Evolutionary conservation across 2,329 filamentous ascomycete genomes (phyloP), one percentile per base, ranked within the genome.

Genomic region (Leptographium wingfieldii): DNA sequence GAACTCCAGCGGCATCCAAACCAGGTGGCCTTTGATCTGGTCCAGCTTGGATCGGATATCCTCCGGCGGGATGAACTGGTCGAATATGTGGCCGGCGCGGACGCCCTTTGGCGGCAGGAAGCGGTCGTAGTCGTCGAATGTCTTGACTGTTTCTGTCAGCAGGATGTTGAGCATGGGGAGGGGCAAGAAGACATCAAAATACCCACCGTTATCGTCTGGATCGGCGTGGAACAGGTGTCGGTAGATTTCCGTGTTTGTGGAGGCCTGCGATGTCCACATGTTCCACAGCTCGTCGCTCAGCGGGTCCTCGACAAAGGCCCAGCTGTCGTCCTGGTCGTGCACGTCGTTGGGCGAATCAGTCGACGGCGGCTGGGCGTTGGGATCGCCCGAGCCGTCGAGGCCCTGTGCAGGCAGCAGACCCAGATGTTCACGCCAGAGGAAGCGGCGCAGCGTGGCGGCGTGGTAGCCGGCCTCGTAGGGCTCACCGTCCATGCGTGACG

Each of bases 1-100:
- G 70, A 96, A 97, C 54, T 91, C 83, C 67, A 97, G 72, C n/a
- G 91, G 91, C 85, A 96, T 92, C 89, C 90, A 95, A 7, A 97
- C 92, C 49, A 97, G 72, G 75, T 97, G 92, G 0, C 92, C 92
- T 73, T 84, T 86, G 65, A 97, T 83, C 68, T 86, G 79, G 67
- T 90, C 85, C 56, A 97, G 76, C 71, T 92, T 90, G 65, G 79
- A 71, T 19, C 88, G 80, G 7, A 94, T 84, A 59, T 95, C 86
- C 29, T 85, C 77, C 0, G 84, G 81, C 0, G 88, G 86, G 70
- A 87, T 80, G 72, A 87, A 90, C 61, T 82, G 82, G 70, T 95
- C 90, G 67, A 88, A 95, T 61, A 97, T 79, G 72, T 97, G 94
- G 0, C 94, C 92, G 3, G 90, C 76, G 71, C 90, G 94, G 63